Evolutionary conservation across 1,139 yeast genomes (phyloP).

Genomic region (Casaregolazyma suthepensis): DNA sequence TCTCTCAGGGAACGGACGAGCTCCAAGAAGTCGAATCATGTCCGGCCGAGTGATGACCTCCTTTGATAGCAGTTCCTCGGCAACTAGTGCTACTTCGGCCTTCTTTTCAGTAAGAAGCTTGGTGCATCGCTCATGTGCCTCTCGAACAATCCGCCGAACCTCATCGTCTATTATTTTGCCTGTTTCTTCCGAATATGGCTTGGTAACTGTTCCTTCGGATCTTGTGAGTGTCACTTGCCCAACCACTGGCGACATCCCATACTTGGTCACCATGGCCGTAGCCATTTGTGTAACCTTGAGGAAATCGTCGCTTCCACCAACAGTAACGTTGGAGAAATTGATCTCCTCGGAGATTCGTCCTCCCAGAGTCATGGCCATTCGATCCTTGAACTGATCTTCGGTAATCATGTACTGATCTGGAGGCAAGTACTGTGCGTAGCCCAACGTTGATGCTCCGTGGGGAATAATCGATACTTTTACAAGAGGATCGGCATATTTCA

Average conservation of each 20-base stretch:
- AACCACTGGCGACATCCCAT: constrained; percentile 83
- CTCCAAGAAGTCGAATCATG: constrained; percentile 80
- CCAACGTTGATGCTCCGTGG: constrained; percentile 92
- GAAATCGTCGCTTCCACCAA: constrained; percentile 95
- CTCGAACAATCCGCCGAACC: constrained; percentile 71
- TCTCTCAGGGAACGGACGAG: constrained; percentile 82
- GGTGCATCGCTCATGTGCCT: constrained; percentile 68
- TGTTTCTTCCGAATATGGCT: constrained; percentile 89
- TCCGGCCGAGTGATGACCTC: constrained; percentile 89
- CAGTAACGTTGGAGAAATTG: constrained; percentile 81
- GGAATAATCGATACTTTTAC: constrained; percentile 95
- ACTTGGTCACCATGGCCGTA: constrained; percentile 80
- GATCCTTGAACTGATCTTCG: constrained; percentile 70
- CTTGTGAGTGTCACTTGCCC: constrained; percentile 77
- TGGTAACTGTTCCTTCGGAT: constrained; percentile 42
- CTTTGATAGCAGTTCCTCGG: constrained; percentile 72
- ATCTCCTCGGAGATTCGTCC: constrained; percentile 95
- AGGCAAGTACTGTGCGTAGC: constrained; percentile 97
- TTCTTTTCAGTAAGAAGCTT: constrained; percentile 62
- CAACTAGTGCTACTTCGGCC: constrained; percentile 74
- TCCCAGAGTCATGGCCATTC: constrained; percentile 96
- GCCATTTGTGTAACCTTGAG: constrained; percentile 96
- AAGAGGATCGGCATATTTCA: constrained; percentile 84
- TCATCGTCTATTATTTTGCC: constrained; percentile 76
- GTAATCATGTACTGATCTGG: constrained; percentile 83